These are phyloP conservation scores for Trypanosomatidae sp. DNA, from an alignment of 208 protist species.

Conservation along the genomic window DNA sequence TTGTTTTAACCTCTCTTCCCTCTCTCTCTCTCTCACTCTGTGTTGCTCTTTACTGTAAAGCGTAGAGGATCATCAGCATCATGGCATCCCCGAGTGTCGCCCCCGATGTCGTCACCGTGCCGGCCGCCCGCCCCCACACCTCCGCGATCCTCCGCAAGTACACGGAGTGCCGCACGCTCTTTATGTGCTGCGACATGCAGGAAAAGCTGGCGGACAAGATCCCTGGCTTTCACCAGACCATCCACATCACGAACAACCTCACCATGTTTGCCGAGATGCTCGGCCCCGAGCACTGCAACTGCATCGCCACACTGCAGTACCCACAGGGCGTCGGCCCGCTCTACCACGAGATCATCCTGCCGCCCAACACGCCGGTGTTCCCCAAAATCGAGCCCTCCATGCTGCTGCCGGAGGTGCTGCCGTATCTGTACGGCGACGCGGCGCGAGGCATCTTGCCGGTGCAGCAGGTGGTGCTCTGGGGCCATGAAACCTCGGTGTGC, in stretches of 20 bases:
- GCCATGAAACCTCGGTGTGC: slow-evolving; percentile 77
- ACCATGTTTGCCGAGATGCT: slow-evolving; percentile 39
- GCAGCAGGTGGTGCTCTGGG: slow-evolving; percentile 74
- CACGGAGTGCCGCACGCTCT: slow-evolving; percentile 45
- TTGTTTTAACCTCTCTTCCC: too few relatives aligned
- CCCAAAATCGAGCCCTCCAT: slow-evolving; percentile 70
- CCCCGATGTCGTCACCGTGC: slow-evolving; percentile 26
- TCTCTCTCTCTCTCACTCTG: too few relatives aligned
- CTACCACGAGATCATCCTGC: slow-evolving; percentile 50
- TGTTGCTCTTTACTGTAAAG: too few relatives aligned
- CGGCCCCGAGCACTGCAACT: slow-evolving; percentile 30
- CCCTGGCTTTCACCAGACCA: slow-evolving; percentile 41
- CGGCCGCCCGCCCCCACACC: neutral
- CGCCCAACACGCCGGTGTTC: slow-evolving; percentile 35
- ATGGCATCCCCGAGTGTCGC: too few relatives aligned
- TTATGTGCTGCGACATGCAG: slow-evolving; percentile 85
- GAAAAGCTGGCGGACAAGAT: slow-evolving; percentile 51
- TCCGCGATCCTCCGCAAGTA: slow-evolving; percentile 6
- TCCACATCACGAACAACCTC: slow-evolving; percentile 53
- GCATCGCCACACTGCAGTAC: slow-evolving; percentile 65
- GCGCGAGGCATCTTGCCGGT: slow-evolving; percentile 39
- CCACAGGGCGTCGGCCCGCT: slow-evolving; percentile 46
- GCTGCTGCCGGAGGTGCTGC: slow-evolving; percentile 47
- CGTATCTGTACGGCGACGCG: slow-evolving; percentile 40
- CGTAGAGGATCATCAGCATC: too few relatives aligned